Percentiles rank a stretch among this genome's conserved stretches.
phyloP scores from a whole-genome alignment of 139 green algal species.

The Tetraselmis chui region DNA sequence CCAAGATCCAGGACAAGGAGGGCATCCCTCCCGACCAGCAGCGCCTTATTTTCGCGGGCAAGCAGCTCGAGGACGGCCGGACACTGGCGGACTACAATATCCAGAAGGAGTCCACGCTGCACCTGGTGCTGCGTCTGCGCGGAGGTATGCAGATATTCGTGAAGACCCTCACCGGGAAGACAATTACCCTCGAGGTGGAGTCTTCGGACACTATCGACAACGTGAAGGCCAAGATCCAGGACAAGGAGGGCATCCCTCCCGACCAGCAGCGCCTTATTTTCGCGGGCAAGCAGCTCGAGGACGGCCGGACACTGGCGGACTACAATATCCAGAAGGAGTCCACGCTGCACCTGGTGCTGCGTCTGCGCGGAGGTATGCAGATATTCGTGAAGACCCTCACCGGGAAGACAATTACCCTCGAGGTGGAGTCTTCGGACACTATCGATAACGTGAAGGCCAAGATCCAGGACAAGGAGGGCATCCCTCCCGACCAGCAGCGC shows the following conservation, averaged over 20 bases:
- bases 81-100: conserved; percentile 94
- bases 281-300: conserved; percentile 95
- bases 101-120: conserved; percentile 81
- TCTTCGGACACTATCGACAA: conserved; percentile 68
- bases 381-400: conserved; percentile 92
- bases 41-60: conserved; percentile 91
- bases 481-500: conserved; percentile 93
- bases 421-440: conserved; percentile 31
- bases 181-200: conserved; percentile 72
- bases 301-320: conserved; percentile 89
- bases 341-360: conserved; percentile 78
- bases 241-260: conserved; percentile 80
- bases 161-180: conserved; percentile 84
- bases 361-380: conserved; percentile 73
- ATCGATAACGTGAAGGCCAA: conserved; percentile 33
- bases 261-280: conserved; percentile 98
- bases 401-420: conserved; percentile 68
- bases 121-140: conserved; percentile 74
- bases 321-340: conserved; percentile 98
- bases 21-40: conserved; percentile 88
- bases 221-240: conserved; percentile 47
- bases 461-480: conserved; percentile 64
- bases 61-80: conserved; percentile 91
- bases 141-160: conserved; percentile 88
- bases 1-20: conserved; percentile 59